These are phyloP conservation scores for Cnidoscolus chayamansa DNA, from an alignment of 441 rosid species.

Conservation along the genomic window DNA sequence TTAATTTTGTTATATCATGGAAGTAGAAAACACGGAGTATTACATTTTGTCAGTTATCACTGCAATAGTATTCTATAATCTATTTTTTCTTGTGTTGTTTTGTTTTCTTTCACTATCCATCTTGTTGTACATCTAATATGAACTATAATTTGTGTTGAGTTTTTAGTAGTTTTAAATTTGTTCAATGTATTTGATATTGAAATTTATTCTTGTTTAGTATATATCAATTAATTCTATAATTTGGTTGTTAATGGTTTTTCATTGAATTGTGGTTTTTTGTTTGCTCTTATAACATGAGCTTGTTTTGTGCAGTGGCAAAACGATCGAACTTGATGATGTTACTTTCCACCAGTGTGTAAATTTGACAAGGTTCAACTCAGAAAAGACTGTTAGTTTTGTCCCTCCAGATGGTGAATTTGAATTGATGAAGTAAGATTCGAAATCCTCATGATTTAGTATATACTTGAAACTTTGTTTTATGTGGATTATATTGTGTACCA, in stretches of 20 bases:
- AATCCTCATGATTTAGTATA: constrained; percentile 1
- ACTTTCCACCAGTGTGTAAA: constrained; percentile 98
- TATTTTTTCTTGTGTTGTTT: neutral
- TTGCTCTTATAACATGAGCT: constrained; percentile 10
- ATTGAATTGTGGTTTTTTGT: neutral
- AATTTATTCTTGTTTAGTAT: neutral
- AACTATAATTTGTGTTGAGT: no score
- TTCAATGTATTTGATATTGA: neutral
- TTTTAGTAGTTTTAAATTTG: neutral
- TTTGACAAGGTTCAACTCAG: constrained; percentile 95
- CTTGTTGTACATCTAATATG: neutral
- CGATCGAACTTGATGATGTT: constrained; percentile 98
- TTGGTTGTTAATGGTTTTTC: neutral
- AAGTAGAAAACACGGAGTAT: neutral
- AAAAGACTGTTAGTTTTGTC: constrained; percentile 97
- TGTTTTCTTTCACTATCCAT: neutral
- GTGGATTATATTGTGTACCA: neutral
- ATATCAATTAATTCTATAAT: neutral
- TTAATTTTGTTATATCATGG: neutral
- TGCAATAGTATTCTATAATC: neutral
- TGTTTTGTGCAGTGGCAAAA: constrained; percentile 79
- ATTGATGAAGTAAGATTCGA: constrained; percentile 84
- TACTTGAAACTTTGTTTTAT: neutral
- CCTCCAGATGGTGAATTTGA: constrained; percentile 99
- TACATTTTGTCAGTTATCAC: neutral